These are phyloP conservation scores for Chamaenerion angustifolium DNA, from an alignment of 345 rosid genomes.

Conservation along the genomic window DNA sequence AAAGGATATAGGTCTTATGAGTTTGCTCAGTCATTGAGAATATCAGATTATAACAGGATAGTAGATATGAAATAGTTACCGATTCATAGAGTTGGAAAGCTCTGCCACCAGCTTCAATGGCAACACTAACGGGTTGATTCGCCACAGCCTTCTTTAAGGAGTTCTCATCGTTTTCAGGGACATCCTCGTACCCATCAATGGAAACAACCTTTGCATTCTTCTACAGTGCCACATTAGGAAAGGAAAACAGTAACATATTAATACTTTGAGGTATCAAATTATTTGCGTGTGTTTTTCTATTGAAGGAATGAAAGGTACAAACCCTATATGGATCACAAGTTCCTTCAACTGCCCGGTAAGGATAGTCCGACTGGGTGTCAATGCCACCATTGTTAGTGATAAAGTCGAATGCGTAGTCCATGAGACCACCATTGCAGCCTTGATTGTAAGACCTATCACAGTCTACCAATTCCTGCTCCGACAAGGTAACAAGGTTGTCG, in stretches of 20 bases:
- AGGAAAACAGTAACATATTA: too few species aligned
- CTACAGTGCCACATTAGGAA: too few species aligned
- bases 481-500: conserved; percentile 1
- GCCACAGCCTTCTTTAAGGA: conserved; percentile 56
- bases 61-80: conserved; percentile 13
- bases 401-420: not conserved
- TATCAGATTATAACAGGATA: too few species aligned
- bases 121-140: conserved; percentile 58
- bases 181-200: conserved; percentile 54
- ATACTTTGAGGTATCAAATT: too few species aligned
- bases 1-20: not conserved
- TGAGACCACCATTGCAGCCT: not conserved
- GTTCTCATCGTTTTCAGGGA: conserved; percentile 44
- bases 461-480: conserved; percentile 7
- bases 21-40: not conserved
- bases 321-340: not conserved
- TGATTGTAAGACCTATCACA: conserved; percentile 1
- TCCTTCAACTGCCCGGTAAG: not conserved
- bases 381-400: conserved; percentile 1
- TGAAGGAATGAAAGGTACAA: too few species aligned
- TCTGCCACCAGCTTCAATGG: conserved; percentile 52
- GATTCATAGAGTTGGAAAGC: conserved; percentile 49
- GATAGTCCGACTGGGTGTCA: not conserved
- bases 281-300: too few species aligned
- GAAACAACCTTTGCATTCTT: conserved; percentile 57